These are phyloP conservation scores for Trichoderma asperelloides DNA, from an alignment of 495 filamentous ascomycete species.

Conservation along the genomic window DNA sequence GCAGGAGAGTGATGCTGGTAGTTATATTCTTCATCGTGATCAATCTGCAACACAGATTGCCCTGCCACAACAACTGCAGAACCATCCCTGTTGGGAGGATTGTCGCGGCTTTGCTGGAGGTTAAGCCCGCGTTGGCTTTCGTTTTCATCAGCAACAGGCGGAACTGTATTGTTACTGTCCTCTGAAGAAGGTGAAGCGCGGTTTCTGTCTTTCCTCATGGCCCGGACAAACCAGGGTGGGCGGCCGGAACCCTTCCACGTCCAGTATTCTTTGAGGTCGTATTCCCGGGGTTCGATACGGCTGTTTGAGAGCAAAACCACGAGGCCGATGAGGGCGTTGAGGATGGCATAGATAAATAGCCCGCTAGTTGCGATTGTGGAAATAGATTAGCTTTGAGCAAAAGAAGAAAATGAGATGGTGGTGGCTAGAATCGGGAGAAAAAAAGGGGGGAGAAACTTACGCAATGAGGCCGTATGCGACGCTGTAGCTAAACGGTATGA, in stretches of 20 bases:
- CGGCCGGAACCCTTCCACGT: constrained; percentile 43
- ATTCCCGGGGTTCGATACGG: constrained; percentile 58
- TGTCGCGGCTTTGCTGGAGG: not conserved
- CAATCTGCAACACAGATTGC: not conserved
- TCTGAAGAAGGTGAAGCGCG: not conserved
- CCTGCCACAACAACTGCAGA: not conserved
- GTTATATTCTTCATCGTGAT: not conserved
- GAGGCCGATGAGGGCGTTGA: constrained; percentile 57
- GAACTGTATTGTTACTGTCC: not conserved
- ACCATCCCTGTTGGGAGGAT: not conserved
- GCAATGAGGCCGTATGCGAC: constrained; percentile 74
- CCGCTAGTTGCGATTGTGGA: constrained; percentile 30
- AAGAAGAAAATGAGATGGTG: not conserved
- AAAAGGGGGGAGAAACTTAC: constrained; percentile 23
- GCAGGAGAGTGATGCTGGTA: not conserved
- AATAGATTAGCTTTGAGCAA: not conserved
- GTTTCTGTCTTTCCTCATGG: constrained; percentile 7
- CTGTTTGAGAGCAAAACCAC: constrained; percentile 45
- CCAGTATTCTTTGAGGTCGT: constrained; percentile 68
- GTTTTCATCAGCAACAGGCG: not conserved
- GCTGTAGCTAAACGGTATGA: constrained; percentile 77
- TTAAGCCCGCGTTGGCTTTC: not conserved
- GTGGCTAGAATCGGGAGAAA: too few species aligned
- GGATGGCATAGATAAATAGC: constrained; percentile 59
- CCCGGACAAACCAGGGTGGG: constrained; percentile 26